Conservation (phyloP, 768 basidiomycete species). For the Candolleomyces aberdarensis region DNA sequence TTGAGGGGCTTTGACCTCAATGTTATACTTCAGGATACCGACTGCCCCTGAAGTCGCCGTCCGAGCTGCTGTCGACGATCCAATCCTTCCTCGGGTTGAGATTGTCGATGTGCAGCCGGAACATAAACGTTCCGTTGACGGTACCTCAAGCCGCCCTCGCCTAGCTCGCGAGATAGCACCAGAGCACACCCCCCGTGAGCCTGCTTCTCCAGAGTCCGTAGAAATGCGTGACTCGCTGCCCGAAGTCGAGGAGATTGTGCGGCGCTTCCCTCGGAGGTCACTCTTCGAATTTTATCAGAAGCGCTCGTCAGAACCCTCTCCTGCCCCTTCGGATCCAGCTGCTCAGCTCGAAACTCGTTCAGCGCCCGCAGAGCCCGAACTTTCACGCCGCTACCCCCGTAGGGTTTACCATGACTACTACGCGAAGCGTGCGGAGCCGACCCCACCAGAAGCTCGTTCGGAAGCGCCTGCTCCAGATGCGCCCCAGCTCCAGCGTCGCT, state of each 20-base stretch:
- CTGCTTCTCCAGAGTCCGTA: slow-evolving; percentile 14
- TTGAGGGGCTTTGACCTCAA: neutral
- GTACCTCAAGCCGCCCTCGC: slow-evolving; percentile 5
- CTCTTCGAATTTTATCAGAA: slow-evolving; percentile 28
- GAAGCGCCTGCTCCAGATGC: neutral
- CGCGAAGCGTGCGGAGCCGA: slow-evolving; percentile 4
- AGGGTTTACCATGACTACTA: neutral
- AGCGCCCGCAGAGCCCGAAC: neutral
- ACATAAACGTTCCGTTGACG: slow-evolving; percentile 16
- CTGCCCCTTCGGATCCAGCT: neutral
- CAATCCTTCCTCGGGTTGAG: slow-evolving; percentile 17
- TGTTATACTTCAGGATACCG: slow-evolving; percentile 20
- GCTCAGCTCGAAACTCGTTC: neutral
- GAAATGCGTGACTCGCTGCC: slow-evolving; percentile 21
- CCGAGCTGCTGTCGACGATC: slow-evolving; percentile 21
- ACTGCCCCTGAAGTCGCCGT: slow-evolving; percentile 22
- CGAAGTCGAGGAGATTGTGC: slow-evolving; percentile 10
- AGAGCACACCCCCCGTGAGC: slow-evolving; percentile 5
- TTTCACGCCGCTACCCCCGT: slow-evolving; percentile 3
- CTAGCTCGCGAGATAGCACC: neutral
- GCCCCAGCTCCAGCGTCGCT: neutral
- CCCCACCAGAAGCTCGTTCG: slow-evolving; percentile 3
- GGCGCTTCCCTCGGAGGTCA: slow-evolving; percentile 27
- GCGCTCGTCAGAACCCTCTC: slow-evolving; percentile 13
- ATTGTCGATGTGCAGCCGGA: slow-evolving; percentile 25